phyloP scores from a whole-genome alignment of 2,329 filamentous ascomycete genomes.

The Neobulgaria alba region DNA sequence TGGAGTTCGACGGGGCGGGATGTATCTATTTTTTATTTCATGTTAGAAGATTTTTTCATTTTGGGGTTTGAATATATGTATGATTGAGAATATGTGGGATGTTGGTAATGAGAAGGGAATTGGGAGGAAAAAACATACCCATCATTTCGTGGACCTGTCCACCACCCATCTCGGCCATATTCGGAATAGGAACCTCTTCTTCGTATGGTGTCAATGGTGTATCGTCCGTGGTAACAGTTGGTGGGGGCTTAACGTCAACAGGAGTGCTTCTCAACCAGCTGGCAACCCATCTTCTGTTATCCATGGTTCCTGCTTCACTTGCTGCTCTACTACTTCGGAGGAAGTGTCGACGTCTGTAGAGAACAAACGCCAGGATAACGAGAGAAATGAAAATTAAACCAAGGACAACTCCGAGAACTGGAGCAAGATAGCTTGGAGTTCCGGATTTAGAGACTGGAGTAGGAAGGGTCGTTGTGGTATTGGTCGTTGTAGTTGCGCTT shows the following conservation, averaged over 20 bases:
- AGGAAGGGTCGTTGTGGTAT: slow-evolving; percentile 8
- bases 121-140: slow-evolving; percentile 19
- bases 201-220: slow-evolving; percentile 17
- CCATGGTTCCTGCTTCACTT: slow-evolving; percentile 20
- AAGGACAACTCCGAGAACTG: slow-evolving; percentile 53
- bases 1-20: slow-evolving; percentile 19
- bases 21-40: slow-evolving; percentile 14
- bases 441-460: slow-evolving; percentile 7
- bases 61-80: not conserved
- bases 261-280: slow-evolving; percentile 23
- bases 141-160: slow-evolving; percentile 28
- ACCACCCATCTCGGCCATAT: slow-evolving; percentile 21
- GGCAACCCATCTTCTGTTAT: slow-evolving; percentile 17
- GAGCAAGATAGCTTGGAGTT: slow-evolving; percentile 49
- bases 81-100: slow-evolving; percentile 1
- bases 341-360: slow-evolving; percentile 39
- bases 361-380: slow-evolving; percentile 40
- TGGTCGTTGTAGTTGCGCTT: slow-evolving; percentile 12
- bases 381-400: slow-evolving; percentile 48
- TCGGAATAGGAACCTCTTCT: slow-evolving; percentile 7
- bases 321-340: slow-evolving; percentile 14
- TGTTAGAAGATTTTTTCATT: not conserved
- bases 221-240: slow-evolving; percentile 24
- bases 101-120: not conserved
- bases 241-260: slow-evolving; percentile 19